phyloP scores from a whole-genome alignment of 306 rosid species.

The Spatholobus suberectus region DNA sequence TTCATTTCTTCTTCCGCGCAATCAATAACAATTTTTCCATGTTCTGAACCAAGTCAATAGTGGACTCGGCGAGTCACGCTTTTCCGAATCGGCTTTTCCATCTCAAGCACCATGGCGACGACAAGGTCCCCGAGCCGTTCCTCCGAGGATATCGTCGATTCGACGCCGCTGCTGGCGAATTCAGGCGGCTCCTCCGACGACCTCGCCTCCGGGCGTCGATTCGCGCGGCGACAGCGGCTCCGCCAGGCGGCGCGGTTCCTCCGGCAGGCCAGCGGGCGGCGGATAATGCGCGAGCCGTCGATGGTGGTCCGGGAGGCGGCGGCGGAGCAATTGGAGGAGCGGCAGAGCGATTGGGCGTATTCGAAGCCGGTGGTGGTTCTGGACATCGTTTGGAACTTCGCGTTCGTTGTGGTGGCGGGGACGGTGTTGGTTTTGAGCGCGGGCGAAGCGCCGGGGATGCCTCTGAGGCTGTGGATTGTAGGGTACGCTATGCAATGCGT shows the following conservation, averaged over 20 bases:
- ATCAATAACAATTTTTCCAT: neutral
- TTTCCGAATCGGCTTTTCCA: constrained; percentile 26
- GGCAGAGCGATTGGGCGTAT: constrained; percentile 99
- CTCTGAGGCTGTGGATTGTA: constrained; percentile 78
- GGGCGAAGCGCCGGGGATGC: constrained; percentile 71
- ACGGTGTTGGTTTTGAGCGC: constrained; percentile 62
- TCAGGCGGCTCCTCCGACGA: constrained; percentile 65
- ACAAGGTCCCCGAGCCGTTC: constrained; percentile 67
- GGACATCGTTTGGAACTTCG: constrained; percentile 86
- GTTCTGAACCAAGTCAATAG: constrained; percentile 40
- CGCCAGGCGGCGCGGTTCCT: constrained; percentile 91
- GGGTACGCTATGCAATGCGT: constrained; percentile 85
- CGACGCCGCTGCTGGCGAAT: constrained; percentile 69
- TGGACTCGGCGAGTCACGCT: constrained; percentile 37
- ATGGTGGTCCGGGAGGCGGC: constrained; percentile 89
- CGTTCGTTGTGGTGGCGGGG: constrained; percentile 73
- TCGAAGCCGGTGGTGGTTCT: constrained; percentile 92
- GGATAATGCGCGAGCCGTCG: constrained; percentile 95
- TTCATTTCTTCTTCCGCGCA: neutral
- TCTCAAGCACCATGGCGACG: constrained; percentile 56
- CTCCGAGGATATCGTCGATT: constrained; percentile 72
- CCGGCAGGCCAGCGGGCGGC: constrained; percentile 85
- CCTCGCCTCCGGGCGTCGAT: constrained; percentile 59
- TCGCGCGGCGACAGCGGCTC: constrained; percentile 74
- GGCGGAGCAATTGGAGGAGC: constrained; percentile 93